These are phyloP conservation scores for Tolypocladium nubicola DNA, from an alignment of 2,329 filamentous ascomycete genomes.

Conservation along the genomic window DNA sequence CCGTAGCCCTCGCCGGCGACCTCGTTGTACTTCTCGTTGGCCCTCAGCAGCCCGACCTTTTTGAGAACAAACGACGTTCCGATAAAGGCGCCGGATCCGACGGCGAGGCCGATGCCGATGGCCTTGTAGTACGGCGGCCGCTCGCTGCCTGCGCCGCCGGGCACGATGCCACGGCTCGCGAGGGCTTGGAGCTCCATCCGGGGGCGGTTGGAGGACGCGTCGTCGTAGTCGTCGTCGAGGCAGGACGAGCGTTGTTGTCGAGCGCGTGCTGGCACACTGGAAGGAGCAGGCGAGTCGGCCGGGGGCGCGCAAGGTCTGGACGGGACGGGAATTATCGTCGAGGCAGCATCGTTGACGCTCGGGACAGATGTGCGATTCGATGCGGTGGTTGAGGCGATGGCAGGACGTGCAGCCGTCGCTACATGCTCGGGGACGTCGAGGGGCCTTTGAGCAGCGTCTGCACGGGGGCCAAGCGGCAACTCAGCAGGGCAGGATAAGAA, in stretches of 20 bases:
- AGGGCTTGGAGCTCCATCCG: background rate
- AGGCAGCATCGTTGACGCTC: background rate
- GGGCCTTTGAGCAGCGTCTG: background rate
- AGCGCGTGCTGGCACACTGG: background rate
- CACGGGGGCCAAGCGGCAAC: background rate
- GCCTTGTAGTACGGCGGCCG: slow-evolving; percentile 61
- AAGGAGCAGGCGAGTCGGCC: background rate
- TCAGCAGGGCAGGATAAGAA: background rate
- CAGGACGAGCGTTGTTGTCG: background rate
- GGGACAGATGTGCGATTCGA: background rate
- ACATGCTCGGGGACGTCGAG: background rate
- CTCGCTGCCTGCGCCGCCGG: slow-evolving; percentile 5
- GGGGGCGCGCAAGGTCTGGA: background rate
- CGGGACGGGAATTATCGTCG: background rate
- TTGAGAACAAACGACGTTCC: slow-evolving; percentile 92
- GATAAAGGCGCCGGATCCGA: slow-evolving; percentile 85
- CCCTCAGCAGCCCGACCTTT: slow-evolving; percentile 81
- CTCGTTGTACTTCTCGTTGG: slow-evolving; percentile 94
- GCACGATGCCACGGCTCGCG: background rate
- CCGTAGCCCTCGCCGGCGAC: slow-evolving; percentile 93
- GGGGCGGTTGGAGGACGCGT: background rate
- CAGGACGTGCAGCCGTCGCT: background rate
- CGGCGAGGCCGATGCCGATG: slow-evolving; percentile 75
- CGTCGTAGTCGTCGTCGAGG: background rate
- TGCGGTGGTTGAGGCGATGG: background rate